Conservation (phyloP, 371 early-diverging fungal species). For the Dinochytrium kinnereticum region DNA sequence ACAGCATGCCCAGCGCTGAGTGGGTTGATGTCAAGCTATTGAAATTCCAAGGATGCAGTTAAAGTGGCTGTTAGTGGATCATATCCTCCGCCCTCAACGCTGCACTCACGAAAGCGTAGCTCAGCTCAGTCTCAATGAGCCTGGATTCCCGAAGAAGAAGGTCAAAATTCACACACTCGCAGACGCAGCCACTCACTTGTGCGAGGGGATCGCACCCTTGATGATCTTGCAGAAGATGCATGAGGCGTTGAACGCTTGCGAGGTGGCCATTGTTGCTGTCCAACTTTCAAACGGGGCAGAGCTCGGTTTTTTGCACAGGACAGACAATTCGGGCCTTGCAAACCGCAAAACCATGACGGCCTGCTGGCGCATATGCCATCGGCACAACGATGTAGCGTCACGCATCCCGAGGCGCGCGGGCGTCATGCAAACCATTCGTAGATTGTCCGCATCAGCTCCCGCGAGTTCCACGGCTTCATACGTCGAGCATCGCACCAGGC, state of each 20-base stretch:
- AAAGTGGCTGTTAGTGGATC: no score
- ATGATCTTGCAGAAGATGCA: constrained; percentile 94
- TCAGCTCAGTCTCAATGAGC: constrained; percentile 80
- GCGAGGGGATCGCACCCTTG: constrained; percentile 82
- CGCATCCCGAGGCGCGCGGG: no score
- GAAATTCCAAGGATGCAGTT: no score
- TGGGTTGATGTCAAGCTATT: constrained; percentile 50
- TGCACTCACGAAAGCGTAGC: constrained; percentile 53
- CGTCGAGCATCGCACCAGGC: neutral
- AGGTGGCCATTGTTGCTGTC: neutral
- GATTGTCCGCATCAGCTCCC: no score
- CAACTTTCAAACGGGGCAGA: no score
- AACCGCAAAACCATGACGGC: neutral
- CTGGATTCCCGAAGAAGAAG: constrained; percentile 36
- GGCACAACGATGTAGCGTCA: no score
- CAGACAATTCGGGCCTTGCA: no score
- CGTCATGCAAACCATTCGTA: no score
- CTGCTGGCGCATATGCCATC: no score
- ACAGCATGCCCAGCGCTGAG: constrained; percentile 43
- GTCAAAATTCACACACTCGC: neutral
- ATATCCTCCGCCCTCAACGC: no score
- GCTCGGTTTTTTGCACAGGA: no score
- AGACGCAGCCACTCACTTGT: constrained; percentile 35
- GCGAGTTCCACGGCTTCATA: no score
- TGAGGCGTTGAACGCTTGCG: constrained; percentile 22